Evolutionary conservation across 2,329 filamentous ascomycete genomes (phyloP), one percentile per base, ranked within the genome.

Genomic region (Colletotrichum australisinense): DNA sequence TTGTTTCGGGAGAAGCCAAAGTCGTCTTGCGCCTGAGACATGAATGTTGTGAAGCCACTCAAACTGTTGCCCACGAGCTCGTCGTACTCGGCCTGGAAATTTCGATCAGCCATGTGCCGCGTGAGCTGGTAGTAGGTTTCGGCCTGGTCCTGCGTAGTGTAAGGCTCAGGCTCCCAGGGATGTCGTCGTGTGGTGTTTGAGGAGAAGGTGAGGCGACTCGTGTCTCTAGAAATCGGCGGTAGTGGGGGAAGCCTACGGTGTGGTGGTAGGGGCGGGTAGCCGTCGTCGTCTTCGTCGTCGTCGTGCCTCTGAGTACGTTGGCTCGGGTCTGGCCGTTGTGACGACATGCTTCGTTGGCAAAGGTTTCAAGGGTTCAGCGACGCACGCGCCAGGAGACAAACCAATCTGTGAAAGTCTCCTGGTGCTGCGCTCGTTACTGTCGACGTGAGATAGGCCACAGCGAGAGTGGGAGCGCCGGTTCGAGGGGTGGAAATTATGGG

Each of bases 181-280:
- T 38, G 64, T 55, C 69, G 69, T n/a, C 60, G 56, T 63, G 64
- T 42, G 42, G 42, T n/a, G 42, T 19, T 42, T 24, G 62, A 24
- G 59, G 65, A 55, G 64, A 70, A 35, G 64, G 46, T 53, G 32
- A 58, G 24, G 42, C 58, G 46, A 8, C 42, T 49, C 8, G 63
- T 69, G 60, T 58, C 53, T 30, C 64, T 22, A 38, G 65, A 53
- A 22, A 71, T 53, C 28, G 62, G 49, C 24, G 81, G 80, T 26
- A 83, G 76, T 30, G 81, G 78, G 14, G 82, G 80, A 5, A 83
- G 75, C 69, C 79, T 75, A 30, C 79, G 77, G 30, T 76, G 74
- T 28, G 81, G 78, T 26, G 69, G 65, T 49, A 82, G 78, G 42
- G 80, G 77, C 38, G 81, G 80, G 63, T 79, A 81, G 46, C 35